Conservation (phyloP, 2,329 filamentous ascomycete species). For the Dothistroma pini region DNA sequence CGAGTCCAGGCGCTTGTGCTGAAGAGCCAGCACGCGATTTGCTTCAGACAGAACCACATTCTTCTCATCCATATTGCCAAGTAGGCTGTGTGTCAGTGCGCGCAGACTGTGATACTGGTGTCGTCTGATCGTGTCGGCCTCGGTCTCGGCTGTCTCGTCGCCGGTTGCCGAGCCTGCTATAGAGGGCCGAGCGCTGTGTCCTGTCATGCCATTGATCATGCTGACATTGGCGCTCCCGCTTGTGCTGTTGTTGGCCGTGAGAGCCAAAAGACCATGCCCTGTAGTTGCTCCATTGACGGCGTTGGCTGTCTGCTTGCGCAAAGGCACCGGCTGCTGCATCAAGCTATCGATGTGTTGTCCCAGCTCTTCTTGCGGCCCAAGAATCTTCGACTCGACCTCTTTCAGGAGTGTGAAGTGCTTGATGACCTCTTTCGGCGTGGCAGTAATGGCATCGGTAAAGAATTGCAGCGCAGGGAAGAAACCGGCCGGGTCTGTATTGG, state of each 20-base stretch:
- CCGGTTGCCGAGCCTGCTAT: slow-evolving; percentile 25
- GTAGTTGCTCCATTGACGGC: slow-evolving; percentile 9
- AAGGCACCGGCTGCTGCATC: slow-evolving; percentile 44
- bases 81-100: slow-evolving; percentile 74
- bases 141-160: slow-evolving; percentile 24
- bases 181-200: slow-evolving; percentile 24
- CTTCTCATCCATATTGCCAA: slow-evolving; percentile 92
- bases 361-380: slow-evolving; percentile 78
- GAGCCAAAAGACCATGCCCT: slow-evolving; percentile 32
- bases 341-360: slow-evolving; percentile 69
- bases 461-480: slow-evolving; percentile 66
- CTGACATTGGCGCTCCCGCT: slow-evolving; percentile 39
- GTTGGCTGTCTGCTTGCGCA: slow-evolving; percentile 24
- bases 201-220: slow-evolving; percentile 35
- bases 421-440: slow-evolving; percentile 90
- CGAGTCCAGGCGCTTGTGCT: slow-evolving; percentile 78
- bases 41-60: slow-evolving; percentile 94
- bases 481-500: slow-evolving; percentile 37
- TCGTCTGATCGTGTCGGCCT: slow-evolving; percentile 49
- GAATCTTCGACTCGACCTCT: slow-evolving; percentile 96
- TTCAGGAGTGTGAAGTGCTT: slow-evolving; percentile 94
- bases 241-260: slow-evolving; percentile 40
- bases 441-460: slow-evolving; percentile 89
- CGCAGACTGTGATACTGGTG: slow-evolving; percentile 67
- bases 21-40: slow-evolving; percentile 81